These are phyloP conservation scores for Amanita exitialis DNA, from an alignment of 768 basidiomycete species.

Conservation along the genomic window DNA sequence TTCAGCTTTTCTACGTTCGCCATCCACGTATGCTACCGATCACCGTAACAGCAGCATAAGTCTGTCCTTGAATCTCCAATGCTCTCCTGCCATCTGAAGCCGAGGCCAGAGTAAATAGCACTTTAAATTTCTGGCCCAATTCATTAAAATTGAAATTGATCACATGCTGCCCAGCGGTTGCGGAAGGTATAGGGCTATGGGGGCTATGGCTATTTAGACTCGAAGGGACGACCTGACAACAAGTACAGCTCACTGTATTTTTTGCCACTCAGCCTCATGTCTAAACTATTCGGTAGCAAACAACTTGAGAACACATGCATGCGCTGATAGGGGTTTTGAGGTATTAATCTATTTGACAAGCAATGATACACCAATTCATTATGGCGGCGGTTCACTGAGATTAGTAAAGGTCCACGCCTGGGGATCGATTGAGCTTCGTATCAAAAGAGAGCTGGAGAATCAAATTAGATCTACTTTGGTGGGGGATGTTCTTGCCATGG, in stretches of 20 bases:
- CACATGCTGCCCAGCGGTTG: neutral
- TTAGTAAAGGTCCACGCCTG: too few relatives aligned
- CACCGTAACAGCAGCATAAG: neutral
- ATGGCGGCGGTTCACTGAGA: too few relatives aligned
- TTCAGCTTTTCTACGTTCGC: neutral
- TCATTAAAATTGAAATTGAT: neutral
- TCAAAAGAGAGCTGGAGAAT: too few relatives aligned
- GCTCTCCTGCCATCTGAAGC: neutral
- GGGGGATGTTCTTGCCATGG: too few relatives aligned
- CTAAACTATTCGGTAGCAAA: constrained; percentile 23
- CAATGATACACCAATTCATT: too few relatives aligned
- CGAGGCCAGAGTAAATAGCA: neutral
- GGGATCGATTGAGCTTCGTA: too few relatives aligned
- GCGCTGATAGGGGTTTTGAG: too few relatives aligned
- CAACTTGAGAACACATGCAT: constrained; percentile 26
- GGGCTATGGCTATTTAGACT: too few relatives aligned
- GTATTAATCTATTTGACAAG: too few relatives aligned
- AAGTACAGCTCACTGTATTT: constrained; percentile 31
- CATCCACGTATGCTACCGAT: neutral
- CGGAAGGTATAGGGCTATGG: neutral
- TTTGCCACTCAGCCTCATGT: constrained; percentile 43
- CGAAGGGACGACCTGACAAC: neutral
- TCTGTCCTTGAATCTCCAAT: neutral
- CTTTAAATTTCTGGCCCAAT: too few relatives aligned
- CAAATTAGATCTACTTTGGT: too few relatives aligned